phyloP scores from a whole-genome alignment of 2,329 filamentous ascomycete species.

The Pseudogymnoascus sp. region DNA sequence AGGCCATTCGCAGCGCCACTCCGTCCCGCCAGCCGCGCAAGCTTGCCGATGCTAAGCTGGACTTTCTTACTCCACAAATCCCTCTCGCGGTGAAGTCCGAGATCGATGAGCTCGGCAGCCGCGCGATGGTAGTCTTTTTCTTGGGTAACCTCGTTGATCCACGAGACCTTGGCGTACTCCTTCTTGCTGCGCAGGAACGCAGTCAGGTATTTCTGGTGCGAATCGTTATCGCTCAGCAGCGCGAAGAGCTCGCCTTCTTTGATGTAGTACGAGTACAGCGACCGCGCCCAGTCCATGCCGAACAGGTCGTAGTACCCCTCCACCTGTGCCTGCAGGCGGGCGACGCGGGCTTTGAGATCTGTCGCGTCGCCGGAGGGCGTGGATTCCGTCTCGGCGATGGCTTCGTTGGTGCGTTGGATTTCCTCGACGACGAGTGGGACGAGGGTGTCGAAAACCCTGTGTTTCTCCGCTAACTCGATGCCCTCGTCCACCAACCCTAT shows the following conservation, averaged over 20 bases:
- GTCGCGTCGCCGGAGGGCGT: conserved; percentile 15
- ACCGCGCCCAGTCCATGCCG: conserved; percentile 49
- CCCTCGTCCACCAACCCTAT: conserved; percentile 36
- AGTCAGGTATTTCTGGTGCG: conserved; percentile 65
- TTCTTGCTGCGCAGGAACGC: conserved; percentile 67
- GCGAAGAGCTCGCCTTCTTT: conserved; percentile 56
- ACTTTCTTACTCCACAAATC: conserved; percentile 92
- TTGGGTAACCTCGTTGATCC: conserved; percentile 85
- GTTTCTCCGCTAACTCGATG: conserved; percentile 54
- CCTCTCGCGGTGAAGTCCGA: conserved; percentile 65
- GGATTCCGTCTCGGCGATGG: conserved; percentile 16
- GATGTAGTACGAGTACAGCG: conserved; percentile 75
- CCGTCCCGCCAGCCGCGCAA: conserved; percentile 62
- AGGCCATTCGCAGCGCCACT: conserved; percentile 31
- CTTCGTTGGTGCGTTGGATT: conserved; percentile 13
- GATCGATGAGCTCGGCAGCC: conserved; percentile 59
- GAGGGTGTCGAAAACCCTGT: conserved; percentile 55
- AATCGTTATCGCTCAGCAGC: conserved; percentile 64
- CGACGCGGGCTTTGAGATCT: conserved; percentile 14
- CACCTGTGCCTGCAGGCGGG: conserved; percentile 14
- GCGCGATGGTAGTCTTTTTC: conserved; percentile 71
- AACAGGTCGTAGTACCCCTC: conserved; percentile 33
- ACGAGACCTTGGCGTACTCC: conserved; percentile 70
- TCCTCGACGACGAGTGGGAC: conserved; percentile 38
- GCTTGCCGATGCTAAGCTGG: conserved; percentile 81